Evolutionary conservation across 2,329 filamentous ascomycete genomes (phyloP), one percentile per base, ranked within the genome.

Genomic region (Colletotrichum cereale): DNA sequence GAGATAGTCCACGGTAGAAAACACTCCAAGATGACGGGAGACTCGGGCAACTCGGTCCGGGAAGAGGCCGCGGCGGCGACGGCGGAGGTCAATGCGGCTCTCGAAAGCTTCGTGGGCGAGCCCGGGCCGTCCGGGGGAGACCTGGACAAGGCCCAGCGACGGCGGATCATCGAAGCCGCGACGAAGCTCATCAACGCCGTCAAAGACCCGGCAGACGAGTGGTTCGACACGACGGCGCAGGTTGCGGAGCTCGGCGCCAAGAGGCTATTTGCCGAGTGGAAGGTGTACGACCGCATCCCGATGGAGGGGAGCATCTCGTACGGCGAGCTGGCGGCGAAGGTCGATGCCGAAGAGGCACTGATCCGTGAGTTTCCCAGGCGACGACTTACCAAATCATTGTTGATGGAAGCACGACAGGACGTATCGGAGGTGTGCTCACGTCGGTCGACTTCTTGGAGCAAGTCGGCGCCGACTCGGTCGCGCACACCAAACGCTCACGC

Each of bases 261-360:
- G 34, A 42, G 72, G 21, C 73, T 81, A 14, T 82, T 82, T 64
- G 73, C 78, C 42, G 75, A 78, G 58, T 81, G 80, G 79, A 75
- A 77, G 18, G 78, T 74, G 0, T 83, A 82, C 56, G 78, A 81
- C 14, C 65, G 67, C 3, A 80, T 83, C 36, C 80, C 80, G 0
- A 7, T 66, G 2, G 74, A 75, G 1, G 80, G 76, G 1, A 55
- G 66, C 12, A 79, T 82, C 31, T 76, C 78, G 12, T 78, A 78
- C 66, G 53, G 56, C 0, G 76, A 80, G 0, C 74, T 83, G 10
- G 80, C 80, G 0, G 66, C 66, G 11, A 76, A 76, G 38, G 64
- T 81, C 1, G 69, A 76, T 0, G 78, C 77, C 1, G 78, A 83
- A 26, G 68, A 60, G 12, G 53, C 71, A 5, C 72, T 82, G 21